A percentile compares a stretch with the other conserved stretches of the same genome.
Conservation (phyloP, 202 grass and related monocot species). For the Musa balbisiana region DNA sequence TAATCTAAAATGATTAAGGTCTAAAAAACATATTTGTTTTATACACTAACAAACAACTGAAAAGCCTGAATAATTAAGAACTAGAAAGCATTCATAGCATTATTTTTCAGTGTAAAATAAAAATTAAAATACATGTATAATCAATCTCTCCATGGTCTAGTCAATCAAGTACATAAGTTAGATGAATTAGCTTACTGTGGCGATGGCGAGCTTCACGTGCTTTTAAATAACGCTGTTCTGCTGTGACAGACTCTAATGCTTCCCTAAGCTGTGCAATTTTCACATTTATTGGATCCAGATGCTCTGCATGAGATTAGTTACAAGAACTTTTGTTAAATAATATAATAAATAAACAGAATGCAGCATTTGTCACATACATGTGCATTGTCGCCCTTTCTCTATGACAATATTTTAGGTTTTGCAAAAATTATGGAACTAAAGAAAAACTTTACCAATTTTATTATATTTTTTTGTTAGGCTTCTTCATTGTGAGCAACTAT, state of each 20-base stretch:
- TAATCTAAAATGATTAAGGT: neutral
- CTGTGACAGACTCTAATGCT: slow-evolving; percentile 88
- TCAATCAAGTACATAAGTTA: neutral
- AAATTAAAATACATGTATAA: neutral
- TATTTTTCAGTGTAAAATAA: neutral
- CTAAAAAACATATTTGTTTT: neutral
- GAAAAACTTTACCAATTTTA: too few species aligned
- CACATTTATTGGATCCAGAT: slow-evolving; percentile 95
- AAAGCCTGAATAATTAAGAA: neutral
- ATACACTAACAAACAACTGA: neutral
- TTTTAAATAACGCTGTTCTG: slow-evolving; percentile 93
- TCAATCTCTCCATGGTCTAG: neutral
- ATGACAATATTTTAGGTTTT: too few species aligned
- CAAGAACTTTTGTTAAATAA: neutral
- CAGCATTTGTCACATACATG: too few species aligned
- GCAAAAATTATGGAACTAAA: too few species aligned
- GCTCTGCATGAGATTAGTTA: slow-evolving; percentile 42
- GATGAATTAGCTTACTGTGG: slow-evolving; percentile 57
- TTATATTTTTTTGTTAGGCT: too few species aligned
- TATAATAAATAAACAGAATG: neutral
- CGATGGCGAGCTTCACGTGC: slow-evolving; percentile 83
- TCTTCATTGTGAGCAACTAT: too few species aligned
- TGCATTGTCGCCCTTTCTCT: too few species aligned
- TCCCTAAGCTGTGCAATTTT: slow-evolving; percentile 95
- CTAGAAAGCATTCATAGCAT: too few species aligned